Base-by-base conservation (phyloP, 2,329 filamentous ascomycete genomes). In the Scytalidium lignicola region DNA sequence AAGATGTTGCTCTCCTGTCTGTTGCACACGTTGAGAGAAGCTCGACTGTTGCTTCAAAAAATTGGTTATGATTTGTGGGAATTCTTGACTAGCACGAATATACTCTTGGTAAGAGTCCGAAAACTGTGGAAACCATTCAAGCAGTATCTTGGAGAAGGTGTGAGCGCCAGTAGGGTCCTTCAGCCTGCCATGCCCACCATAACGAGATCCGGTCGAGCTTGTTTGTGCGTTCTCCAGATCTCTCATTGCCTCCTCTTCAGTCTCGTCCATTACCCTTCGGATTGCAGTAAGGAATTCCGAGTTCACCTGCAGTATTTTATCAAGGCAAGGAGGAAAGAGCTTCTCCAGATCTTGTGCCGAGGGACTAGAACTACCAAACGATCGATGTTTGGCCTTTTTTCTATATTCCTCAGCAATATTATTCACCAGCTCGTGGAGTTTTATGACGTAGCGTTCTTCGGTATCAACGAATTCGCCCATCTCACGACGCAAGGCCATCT, bases 61-160 rank as follows among this genome's bases (percentile, higher is more conserved):
- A 1, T 78, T 76, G 58, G 86, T 90, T 48, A 97, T 79, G 15
- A 92, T 78, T 48, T 87, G 83, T 1, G 90, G 87, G 58, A 96
- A 95, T 51, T 90, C 82, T 55, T 90, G 88, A 66, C 95, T 95
- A 10, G 90, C 86, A 58, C 85, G 85, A 67, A 99, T 93, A 66
- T 97, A 99, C 56, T 95, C 86, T 57, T 90, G 85, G 65, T 99
- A 99, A 62, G 88, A 90, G 51, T 90, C 83, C 21, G 88, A 87
- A 63, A 99, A 97, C 56, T 85, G 85, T 6, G 93, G 93, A 57
- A 99, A 93, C 89, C 90, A 96, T 57, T 95, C 88, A 3, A 93
- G 72, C 52, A 96, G 83, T 44, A 90, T 75, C 59, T 85, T 89
- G 40, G 90, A 89, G 65, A 96, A 85, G 39, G 83, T 79, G 37